Conservation (phyloP, 345 rosid species). For the Aethionema arabicum region DNA sequence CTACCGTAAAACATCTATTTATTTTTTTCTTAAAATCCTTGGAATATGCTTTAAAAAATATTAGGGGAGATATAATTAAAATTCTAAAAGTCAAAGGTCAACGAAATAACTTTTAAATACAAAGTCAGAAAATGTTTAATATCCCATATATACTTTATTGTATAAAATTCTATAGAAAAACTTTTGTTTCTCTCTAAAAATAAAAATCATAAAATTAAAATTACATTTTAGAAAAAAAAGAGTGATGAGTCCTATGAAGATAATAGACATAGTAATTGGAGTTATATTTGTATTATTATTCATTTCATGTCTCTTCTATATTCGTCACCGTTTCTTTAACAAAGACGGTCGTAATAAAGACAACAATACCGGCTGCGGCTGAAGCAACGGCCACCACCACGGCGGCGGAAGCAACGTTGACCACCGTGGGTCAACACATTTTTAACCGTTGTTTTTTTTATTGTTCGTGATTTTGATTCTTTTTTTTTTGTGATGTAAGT, state of each 20-base stretch:
- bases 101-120: slow-evolving; percentile 1
- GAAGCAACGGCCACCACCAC: slow-evolving; percentile 8
- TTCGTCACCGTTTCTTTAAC: slow-evolving; percentile 11
- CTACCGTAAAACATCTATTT: too few species aligned
- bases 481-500: too few species aligned
- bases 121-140: slow-evolving; percentile 14
- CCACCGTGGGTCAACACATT: too few species aligned
- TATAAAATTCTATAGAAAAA: neutral
- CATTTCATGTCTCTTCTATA: slow-evolving; percentile 30
- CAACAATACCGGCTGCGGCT: slow-evolving; percentile 18
- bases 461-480: neutral
- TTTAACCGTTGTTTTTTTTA: neutral
- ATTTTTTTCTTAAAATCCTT: too few species aligned
- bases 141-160: neutral
- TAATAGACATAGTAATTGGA: slow-evolving; percentile 28
- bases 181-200: slow-evolving; percentile 6
- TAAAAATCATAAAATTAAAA: neutral
- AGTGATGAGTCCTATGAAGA: slow-evolving; percentile 31
- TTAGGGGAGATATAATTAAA: too few species aligned
- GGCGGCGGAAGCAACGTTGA: neutral
- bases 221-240: neutral
- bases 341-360: slow-evolving; percentile 27
- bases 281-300: slow-evolving; percentile 28
- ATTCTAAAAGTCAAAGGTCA: too few species aligned
- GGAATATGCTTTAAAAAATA: too few species aligned